Evolutionary conservation across 106 monocot genomes (phyloP).

Genomic region (Cymbidium sinense): DNA sequence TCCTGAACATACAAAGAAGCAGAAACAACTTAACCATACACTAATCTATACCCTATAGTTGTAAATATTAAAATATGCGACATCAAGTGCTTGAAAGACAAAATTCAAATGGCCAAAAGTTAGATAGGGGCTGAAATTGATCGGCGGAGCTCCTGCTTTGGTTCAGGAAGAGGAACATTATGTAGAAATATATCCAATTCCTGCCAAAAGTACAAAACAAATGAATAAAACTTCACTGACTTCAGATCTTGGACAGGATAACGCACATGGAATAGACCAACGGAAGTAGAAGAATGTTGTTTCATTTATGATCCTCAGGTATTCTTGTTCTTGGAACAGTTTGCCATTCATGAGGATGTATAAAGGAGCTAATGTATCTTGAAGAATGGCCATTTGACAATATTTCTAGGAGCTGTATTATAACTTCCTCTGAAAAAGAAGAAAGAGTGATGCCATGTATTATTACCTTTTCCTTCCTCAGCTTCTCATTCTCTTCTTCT

Average conservation of each 20-base stretch:
- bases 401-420: too few relatives aligned
- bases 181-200: slow-evolving; percentile 28
- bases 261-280: background rate
- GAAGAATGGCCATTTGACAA: too few relatives aligned
- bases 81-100: background rate
- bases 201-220: slow-evolving; percentile 14
- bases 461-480: slow-evolving; percentile 42
- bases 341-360: background rate
- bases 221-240: background rate
- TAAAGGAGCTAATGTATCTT: too few relatives aligned
- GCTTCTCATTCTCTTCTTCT: slow-evolving; percentile 50
- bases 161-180: slow-evolving; percentile 22
- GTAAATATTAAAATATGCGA: background rate
- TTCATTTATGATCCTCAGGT: background rate
- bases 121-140: slow-evolving; percentile 35
- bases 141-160: slow-evolving; percentile 36
- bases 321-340: background rate
- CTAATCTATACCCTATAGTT: background rate
- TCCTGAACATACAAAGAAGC: background rate
- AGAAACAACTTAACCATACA: background rate
- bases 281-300: background rate
- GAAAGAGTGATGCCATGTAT: too few relatives aligned
- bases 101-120: background rate
- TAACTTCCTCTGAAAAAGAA: too few relatives aligned
- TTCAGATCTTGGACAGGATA: background rate